A percentile compares a stretch with the other conserved stretches of the same genome.
Evolutionary conservation across 371 early-diverging fungal species (phyloP).

Genomic region (Fennellomyces sp.): DNA sequence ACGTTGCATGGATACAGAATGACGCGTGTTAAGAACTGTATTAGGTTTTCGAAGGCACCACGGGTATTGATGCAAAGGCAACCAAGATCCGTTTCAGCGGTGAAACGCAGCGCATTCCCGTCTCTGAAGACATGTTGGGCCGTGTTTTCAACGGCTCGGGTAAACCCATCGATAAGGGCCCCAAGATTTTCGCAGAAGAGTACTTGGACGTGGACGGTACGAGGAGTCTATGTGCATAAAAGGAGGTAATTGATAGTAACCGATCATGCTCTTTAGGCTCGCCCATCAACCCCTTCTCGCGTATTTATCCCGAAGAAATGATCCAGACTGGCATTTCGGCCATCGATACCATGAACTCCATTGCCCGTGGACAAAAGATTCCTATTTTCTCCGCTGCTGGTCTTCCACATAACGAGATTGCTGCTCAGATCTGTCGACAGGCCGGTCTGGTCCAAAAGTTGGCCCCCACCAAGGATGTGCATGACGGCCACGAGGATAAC

Average conservation of each 20-base stretch:
- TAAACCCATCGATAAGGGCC: slow-evolving; percentile 99
- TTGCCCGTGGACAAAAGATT: slow-evolving; percentile 99
- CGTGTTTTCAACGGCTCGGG: slow-evolving; percentile 99
- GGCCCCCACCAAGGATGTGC: slow-evolving; percentile 88
- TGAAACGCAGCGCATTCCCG: slow-evolving; percentile 97
- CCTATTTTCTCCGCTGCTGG: slow-evolving; percentile 99
- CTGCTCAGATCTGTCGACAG: slow-evolving; percentile 99
- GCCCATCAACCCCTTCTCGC: slow-evolving; percentile 99
- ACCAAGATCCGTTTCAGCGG: slow-evolving; percentile 99
- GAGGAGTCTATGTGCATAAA: not conserved
- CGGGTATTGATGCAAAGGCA: slow-evolving; percentile 98
- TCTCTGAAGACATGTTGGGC: slow-evolving; percentile 99
- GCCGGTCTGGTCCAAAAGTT: slow-evolving; percentile 97
- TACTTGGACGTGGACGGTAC: slow-evolving; percentile 97
- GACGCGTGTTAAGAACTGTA: not conserved
- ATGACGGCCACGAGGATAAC: slow-evolving; percentile 99
- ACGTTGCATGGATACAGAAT: not conserved
- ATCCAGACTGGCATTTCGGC: slow-evolving; percentile 99
- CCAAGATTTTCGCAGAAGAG: slow-evolving; percentile 99
- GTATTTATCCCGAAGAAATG: slow-evolving; percentile 99
- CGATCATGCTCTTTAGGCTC: slow-evolving; percentile 58
- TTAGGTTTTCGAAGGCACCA: slow-evolving; percentile 99
- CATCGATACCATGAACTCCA: slow-evolving; percentile 99
- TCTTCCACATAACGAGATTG: slow-evolving; percentile 99
- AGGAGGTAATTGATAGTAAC: not conserved